These are phyloP conservation scores for Nannochloris sp. DNA, from an alignment of 139 green algal species.

Conservation along the genomic window DNA sequence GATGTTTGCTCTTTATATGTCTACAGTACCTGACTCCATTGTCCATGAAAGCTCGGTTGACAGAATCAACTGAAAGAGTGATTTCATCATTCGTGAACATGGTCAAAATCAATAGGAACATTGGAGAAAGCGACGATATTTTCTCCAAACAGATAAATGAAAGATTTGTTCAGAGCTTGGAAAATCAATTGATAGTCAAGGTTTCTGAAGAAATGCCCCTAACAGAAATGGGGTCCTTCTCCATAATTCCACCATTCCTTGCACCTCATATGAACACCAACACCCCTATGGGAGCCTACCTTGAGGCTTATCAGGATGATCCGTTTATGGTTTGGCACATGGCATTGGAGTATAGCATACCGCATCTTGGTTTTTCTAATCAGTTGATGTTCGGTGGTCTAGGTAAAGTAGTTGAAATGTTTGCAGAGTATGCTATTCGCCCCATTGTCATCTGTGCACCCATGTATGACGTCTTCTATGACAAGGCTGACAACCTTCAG, in stretches of 20 bases:
- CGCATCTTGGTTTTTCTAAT: constrained; percentile 19
- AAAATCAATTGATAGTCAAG: constrained; percentile 5
- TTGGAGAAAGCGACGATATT: not conserved
- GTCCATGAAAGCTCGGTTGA: not conserved
- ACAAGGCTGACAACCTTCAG: constrained; percentile 19
- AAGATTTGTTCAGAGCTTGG: not conserved
- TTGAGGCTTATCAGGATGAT: not conserved
- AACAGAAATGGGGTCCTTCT: not conserved
- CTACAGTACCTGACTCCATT: not conserved
- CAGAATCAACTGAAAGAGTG: not conserved
- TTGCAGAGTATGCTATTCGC: constrained; percentile 15
- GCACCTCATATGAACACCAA: not conserved
- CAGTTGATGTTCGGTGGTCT: constrained; percentile 30
- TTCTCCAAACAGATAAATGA: not conserved
- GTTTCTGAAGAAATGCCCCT: not conserved
- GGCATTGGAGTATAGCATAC: constrained; percentile 30
- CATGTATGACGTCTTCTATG: constrained; percentile 29
- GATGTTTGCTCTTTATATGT: not conserved
- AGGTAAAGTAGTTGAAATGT: constrained; percentile 36
- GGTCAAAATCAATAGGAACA: constrained; percentile 11
- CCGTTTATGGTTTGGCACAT: constrained; percentile 25
- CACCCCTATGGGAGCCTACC: not conserved
- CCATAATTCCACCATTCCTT: constrained; percentile 4
- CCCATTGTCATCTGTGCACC: constrained; percentile 29
- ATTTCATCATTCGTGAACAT: not conserved